phyloP scores from a whole-genome alignment of 768 basidiomycete species.

The Naganishia kalamii region DNA sequence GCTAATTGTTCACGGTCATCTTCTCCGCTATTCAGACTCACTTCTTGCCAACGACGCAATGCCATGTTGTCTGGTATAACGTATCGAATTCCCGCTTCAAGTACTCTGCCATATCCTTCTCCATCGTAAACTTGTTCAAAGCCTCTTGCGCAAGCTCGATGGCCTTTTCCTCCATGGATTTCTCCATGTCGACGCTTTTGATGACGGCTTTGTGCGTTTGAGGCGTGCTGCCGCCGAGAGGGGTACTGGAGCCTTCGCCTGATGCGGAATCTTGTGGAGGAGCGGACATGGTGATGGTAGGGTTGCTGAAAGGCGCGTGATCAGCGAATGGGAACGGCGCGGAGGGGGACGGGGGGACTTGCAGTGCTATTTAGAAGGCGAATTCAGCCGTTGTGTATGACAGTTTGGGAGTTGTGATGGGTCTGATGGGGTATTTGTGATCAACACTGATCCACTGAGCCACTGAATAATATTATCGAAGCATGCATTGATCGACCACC shows the following conservation, averaged over 20 bases:
- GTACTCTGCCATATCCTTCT: slow-evolving; percentile 96
- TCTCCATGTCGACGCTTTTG: slow-evolving; percentile 93
- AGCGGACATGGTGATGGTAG: background rate
- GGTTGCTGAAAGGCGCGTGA: background rate
- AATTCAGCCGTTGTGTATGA: too few species aligned
- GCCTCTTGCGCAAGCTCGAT: slow-evolving; percentile 80
- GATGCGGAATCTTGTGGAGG: background rate
- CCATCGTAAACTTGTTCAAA: slow-evolving; percentile 84
- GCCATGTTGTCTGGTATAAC: slow-evolving; percentile 90
- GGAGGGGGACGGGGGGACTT: too few species aligned
- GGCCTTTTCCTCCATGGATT: slow-evolving; percentile 91
- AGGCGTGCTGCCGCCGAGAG: slow-evolving; percentile 9
- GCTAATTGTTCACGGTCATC: background rate
- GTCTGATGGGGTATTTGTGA: too few species aligned
- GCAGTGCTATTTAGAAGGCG: too few species aligned
- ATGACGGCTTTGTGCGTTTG: slow-evolving; percentile 68
- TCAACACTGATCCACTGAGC: too few species aligned
- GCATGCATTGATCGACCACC: too few species aligned
- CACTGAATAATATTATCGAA: too few species aligned
- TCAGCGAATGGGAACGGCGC: too few species aligned
- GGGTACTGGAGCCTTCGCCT: background rate
- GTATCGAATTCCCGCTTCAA: slow-evolving; percentile 98
- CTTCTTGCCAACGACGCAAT: slow-evolving; percentile 97
- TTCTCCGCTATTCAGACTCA: slow-evolving; percentile 25
- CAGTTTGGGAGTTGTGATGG: too few species aligned